Base-by-base conservation (phyloP, 2,329 filamentous ascomycete genomes). In the Ophiobolus disseminans region DNA sequence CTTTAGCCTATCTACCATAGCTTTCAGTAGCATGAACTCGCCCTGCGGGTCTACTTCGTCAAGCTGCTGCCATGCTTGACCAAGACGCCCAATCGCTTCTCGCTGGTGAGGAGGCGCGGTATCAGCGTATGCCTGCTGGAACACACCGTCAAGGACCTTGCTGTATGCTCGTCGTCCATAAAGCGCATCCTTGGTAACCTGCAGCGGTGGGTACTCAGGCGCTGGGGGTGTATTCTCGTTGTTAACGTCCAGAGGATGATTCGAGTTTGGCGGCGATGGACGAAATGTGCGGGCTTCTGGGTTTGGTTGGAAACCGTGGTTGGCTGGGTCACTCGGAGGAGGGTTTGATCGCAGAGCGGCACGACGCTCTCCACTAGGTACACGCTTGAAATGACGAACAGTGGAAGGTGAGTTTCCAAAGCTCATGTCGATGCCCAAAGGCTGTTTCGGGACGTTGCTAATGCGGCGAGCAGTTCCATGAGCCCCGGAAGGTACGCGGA, bases 321-420 rank as follows among this genome's bases (percentile, higher is more conserved):
- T 53, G 45, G 21, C 37, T 26, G 44, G 42, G 11, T 50, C 45
- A 38, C 58, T 52, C 16, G 40, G 43, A 0, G 63, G 48, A 19
- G 68, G 64, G 40, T 72, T 72, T 5, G 70, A 70, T 21, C 55
- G 62, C 13, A 68, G 57, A 11, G 68, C 68, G 30, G 59, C 56
- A 23, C 67, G 62, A 16, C 67, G 65, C 40, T 73, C 69, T 79
- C 77, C 69, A 62, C 90, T 89, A 0, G 92, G 94, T 1, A 96
- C 91, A 19, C 93, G 86, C 56, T 90, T 89, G 78, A 97, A 97
- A 42, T 96, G 87, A 45, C 92, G 87, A 58, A 96, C 90, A 13
- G 92, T 96, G 1, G 93, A 97, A 1, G 90, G 90, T 6, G 87
- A 89, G 73, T 97, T 97, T 41, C 93, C 94, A 74, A 95, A 97